phyloP scores from a whole-genome alignment of 192 early-diverging fungal genomes.

The Dimargaris cristalligena region DNA sequence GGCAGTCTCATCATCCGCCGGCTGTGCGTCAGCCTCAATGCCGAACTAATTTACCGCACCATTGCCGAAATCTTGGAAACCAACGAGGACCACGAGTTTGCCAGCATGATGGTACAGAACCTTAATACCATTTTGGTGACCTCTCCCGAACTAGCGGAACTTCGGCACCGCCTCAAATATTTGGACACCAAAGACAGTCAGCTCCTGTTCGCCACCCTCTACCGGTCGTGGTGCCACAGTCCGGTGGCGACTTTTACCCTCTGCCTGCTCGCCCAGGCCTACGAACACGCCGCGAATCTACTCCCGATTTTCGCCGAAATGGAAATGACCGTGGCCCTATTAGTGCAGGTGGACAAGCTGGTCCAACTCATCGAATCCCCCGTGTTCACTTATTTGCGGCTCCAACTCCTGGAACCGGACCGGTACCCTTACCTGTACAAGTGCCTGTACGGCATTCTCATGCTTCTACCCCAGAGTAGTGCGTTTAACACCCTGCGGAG shows the following conservation, averaged over 20 bases:
- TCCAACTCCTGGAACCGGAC: constrained; percentile 87
- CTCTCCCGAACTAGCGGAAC: constrained; percentile 69
- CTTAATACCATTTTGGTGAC: constrained; percentile 93
- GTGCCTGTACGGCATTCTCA: constrained; percentile 86
- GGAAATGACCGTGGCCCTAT: constrained; percentile 83
- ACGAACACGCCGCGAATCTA: constrained; percentile 74
- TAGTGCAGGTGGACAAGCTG: constrained; percentile 95
- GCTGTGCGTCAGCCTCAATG: constrained; percentile 74
- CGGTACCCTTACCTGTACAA: constrained; percentile 79
- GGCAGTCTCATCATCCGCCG: constrained; percentile 88
- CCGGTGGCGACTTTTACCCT: constrained; percentile 85
- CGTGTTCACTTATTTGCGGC: constrained; percentile 85
- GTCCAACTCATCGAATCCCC: constrained; percentile 96
- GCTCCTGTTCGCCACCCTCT: constrained; percentile 67
- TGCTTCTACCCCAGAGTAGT: constrained; percentile 91
- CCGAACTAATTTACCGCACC: constrained; percentile 77
- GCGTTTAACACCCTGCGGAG: constrained; percentile 92
- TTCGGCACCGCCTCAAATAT: constrained; percentile 64
- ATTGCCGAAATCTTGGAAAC: constrained; percentile 74
- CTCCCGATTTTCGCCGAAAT: constrained; percentile 74
- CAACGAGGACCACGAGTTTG: constrained; percentile 74
- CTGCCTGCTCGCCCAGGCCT: constrained; percentile 91
- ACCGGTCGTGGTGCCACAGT: constrained; percentile 93
- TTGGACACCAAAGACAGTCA: constrained; percentile 67
- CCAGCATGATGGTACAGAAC: constrained; percentile 93